Base-by-base conservation (phyloP, 106 monocot species). In the Dioscorea alata region DNA sequence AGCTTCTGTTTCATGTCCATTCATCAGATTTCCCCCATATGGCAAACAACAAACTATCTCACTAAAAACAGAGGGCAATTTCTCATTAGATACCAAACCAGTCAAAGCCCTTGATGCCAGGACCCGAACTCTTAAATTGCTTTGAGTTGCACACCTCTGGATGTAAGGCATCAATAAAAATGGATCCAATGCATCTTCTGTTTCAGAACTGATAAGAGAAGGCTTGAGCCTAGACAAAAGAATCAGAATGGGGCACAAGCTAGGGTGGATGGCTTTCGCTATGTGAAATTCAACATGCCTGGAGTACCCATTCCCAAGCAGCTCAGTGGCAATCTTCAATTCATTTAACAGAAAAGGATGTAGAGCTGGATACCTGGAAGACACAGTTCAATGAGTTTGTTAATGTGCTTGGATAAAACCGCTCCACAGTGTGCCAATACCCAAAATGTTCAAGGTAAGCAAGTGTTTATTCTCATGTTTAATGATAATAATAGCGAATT, bases 201-300 rank as follows among this genome's bases (percentile, higher is more conserved):
- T 64, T 35, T 50, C 83, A 68, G 59, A 65, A 76, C 85, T 93
- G 61, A 90, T 75, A 65, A 75, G 75, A 33, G 92, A 99, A 65
- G 99, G 99, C 60, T 90, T 99, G 18, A 99, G 80, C 65, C 92
- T 84, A 67, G 87, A 87, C 59, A 99, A 60, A 71, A 99, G 90
- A 67, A 99, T 90, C 23, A 99, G 90, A 73, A 99, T 99, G 0
- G 93, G 99, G 21, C 88, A 99, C 75, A 99, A 69, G 71, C 99
- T 99, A 67, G 99, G 99, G 63, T 93, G 99, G 79, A 99, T 85
- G 42, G 90, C 72, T 69, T 85, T 93, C 66, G 83, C 63, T 21
- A 90, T 88, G 74, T 75, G 83, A 16, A 81, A 80, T 69, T 80
- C 77, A 23, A 65, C 52, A 70, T 76, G 63, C 23, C 61, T 70